Base-by-base conservation (phyloP, 768 basidiomycete species). In the Mycena olivaceomarginata region DNA sequence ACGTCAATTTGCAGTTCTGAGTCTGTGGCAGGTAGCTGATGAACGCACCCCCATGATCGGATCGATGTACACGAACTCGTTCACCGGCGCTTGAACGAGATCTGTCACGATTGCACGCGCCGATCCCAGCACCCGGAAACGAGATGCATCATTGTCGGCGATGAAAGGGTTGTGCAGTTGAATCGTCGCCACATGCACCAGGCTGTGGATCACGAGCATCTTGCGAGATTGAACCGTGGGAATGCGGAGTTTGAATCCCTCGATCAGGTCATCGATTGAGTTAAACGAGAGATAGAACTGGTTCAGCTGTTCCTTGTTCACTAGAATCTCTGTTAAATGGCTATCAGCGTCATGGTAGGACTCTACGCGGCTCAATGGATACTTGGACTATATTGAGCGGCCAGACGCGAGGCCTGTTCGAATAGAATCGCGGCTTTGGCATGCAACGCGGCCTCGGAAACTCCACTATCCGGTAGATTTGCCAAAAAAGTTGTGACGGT, bases 101-200 rank as follows among this genome's bases (percentile, higher is more conserved):
- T 59, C n/a, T 15, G 70, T 63, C 6, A 77, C 76, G 22, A 77
- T 57, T 11, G 72, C 76, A 6, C 56, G 66, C 16, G 79, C 79
- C 0, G 79, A 73, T 11, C 41, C 70, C 22, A 80, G 31, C 15
- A 40, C 75, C 13, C 63, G 68, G 12, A 63, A 39, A 2, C 76
- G 75, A 16, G 79, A 68, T 22, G 59, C 39, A 5, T 59, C 43
- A 39, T 78, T 70, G 2, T 79, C 69, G 37, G 77, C 77, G 41
- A 72, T 73, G 72, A 82, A 83, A 31, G 78, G 77, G 53, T 78
- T 80, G 70, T 84, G 82, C 39, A 85, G 77, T 75, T 84, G 84
- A 57, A 84, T 83, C 7, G 80, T 77, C 45, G 85, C 84, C 39
- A 81, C 77, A 7, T 78, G 77, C 51, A 80, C 80, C 39, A 85